Conservation (phyloP, 805 yeast genomes). For the Ogataea zsoltii region DNA sequence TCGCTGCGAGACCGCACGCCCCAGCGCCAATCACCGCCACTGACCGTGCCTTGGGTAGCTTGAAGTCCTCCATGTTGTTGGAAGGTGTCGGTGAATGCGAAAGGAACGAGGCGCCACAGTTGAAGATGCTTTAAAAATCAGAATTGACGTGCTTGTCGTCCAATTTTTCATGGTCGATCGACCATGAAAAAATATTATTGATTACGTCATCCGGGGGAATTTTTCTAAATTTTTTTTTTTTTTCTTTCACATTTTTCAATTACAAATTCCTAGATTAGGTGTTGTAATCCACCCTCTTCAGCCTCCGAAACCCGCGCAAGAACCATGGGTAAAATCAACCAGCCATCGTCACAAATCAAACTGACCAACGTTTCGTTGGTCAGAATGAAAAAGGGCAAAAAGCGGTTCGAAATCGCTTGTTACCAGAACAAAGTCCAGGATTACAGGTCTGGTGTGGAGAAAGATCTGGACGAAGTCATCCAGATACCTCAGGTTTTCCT, state of each 20-base stretch:
- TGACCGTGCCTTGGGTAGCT: conserved; percentile 1
- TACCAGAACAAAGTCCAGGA: conserved; percentile 97
- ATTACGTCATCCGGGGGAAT: conserved; percentile 1
- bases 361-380: conserved; percentile 94
- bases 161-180: conserved; percentile 3
- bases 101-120: background rate
- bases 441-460: conserved; percentile 85
- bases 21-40: conserved; percentile 80
- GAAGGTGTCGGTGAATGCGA: too few relatives aligned
- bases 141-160: background rate
- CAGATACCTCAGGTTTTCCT: conserved; percentile 94
- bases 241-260: background rate
- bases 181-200: background rate
- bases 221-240: conserved; percentile 1
- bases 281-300: too few relatives aligned
- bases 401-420: conserved; percentile 93
- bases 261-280: too few relatives aligned
- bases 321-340: conserved; percentile 56
- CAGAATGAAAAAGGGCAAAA: conserved; percentile 85
- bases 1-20: conserved; percentile 67
- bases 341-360: conserved; percentile 86
- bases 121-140: background rate
- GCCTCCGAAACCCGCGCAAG: too few relatives aligned
- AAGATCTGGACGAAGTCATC: conserved; percentile 91
- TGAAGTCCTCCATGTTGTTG: background rate